Evolutionary conservation across 768 basidiomycete genomes (phyloP).

Genomic region (Psilocybe azurescens): DNA sequence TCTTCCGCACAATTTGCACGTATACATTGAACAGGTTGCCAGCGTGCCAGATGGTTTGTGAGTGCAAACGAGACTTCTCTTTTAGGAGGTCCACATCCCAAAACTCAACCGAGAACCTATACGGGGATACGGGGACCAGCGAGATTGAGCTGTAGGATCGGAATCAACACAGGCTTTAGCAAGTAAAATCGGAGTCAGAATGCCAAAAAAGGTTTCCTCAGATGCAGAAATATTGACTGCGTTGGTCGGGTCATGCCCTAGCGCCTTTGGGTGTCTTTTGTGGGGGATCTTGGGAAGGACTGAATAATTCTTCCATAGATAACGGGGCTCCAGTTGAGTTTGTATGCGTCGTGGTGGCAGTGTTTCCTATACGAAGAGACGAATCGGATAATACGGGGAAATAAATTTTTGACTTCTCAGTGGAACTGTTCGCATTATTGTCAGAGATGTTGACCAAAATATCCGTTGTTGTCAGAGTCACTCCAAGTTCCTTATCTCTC

Average conservation of each 20-base stretch:
- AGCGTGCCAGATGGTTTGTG: conserved; percentile 88
- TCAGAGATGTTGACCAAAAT: conserved; percentile 39
- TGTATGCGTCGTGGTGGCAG: conserved; percentile 44
- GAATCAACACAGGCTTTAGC: conserved; percentile 45
- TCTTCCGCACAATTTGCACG: conserved; percentile 87
- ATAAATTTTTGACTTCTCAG: conserved; percentile 42
- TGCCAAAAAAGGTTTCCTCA: conserved; percentile 70
- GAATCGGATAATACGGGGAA: conserved; percentile 73
- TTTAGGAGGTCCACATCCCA: conserved; percentile 83
- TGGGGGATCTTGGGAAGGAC: conserved; percentile 37
- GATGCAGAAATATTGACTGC: conserved; percentile 27
- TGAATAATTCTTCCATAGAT: conserved; percentile 78
- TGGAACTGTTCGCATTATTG: conserved; percentile 16
- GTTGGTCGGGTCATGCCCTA: conserved; percentile 16
- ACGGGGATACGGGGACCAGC: conserved; percentile 82
- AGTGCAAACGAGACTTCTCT: conserved; percentile 85
- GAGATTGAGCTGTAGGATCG: conserved; percentile 49
- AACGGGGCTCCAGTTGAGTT: conserved; percentile 32
- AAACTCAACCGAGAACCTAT: conserved; percentile 88
- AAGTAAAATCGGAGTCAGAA: conserved; percentile 50
- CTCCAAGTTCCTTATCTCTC: conserved; percentile 72
- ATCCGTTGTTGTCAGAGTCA: conserved; percentile 59
- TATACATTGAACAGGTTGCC: conserved; percentile 90
- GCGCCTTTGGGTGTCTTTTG: conserved; percentile 2
- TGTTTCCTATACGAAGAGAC: conserved; percentile 79